These are phyloP conservation scores for Excoecaria agallocha DNA, from an alignment of 345 rosid species.

Conservation along the genomic window DNA sequence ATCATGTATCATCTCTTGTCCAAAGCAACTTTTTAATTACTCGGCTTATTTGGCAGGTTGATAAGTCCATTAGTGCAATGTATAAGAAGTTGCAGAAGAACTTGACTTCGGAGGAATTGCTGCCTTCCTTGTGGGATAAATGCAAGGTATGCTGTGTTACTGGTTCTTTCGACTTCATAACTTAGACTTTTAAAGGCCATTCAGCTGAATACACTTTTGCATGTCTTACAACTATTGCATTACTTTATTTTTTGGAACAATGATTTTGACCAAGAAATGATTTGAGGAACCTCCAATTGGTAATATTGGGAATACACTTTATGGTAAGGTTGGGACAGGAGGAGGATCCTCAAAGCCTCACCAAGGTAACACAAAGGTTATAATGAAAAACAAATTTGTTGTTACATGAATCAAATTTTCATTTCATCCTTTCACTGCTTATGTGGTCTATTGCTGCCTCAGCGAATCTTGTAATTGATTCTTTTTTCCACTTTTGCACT, in stretches of 20 bases:
- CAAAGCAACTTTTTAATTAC: constrained; percentile 5
- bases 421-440: not conserved
- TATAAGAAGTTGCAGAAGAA: constrained; percentile 95
- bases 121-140: constrained; percentile 97
- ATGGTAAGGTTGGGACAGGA: not conserved
- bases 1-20: not conserved
- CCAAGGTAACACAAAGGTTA: no score
- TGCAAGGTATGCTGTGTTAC: constrained; percentile 64
- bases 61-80: constrained; percentile 83
- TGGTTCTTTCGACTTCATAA: not conserved
- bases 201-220: not conserved
- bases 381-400: not conserved
- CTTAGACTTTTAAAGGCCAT: not conserved
- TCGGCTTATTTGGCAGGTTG: constrained; percentile 50
- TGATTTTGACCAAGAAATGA: not conserved
- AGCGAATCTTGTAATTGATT: not conserved
- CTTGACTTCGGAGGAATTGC: constrained; percentile 81
- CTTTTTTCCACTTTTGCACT: not conserved
- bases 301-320: not conserved
- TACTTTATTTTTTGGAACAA: not conserved
- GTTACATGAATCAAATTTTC: no score
- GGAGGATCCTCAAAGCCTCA: not conserved
- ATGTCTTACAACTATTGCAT: not conserved
- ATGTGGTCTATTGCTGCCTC: not conserved
- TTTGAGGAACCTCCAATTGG: not conserved